These are phyloP conservation scores for Cyclostephanos invisitatus DNA, from an alignment of 108 stramenopile genomes.

Conservation along the genomic window DNA sequence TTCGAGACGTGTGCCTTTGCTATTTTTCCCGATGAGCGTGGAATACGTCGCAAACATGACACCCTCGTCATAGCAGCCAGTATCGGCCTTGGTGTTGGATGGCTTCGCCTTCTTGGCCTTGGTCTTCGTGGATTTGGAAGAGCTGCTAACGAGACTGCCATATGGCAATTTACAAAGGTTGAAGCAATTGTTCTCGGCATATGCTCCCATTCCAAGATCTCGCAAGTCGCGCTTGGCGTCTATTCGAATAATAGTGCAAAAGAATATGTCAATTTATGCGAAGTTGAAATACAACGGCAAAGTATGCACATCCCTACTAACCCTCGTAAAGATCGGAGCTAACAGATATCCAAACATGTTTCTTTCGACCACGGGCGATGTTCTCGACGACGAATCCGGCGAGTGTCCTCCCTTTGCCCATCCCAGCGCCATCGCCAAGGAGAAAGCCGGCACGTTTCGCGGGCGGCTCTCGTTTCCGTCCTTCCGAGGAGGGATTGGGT, in stretches of 20 bases:
- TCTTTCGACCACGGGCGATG: conserved; percentile 44
- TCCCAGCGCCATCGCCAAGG: conserved; percentile 82
- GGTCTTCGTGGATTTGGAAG: conserved; percentile 16
- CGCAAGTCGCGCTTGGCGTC: conserved; percentile 58
- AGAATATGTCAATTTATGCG: not conserved
- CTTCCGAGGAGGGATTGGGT: conserved; percentile 34
- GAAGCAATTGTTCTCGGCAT: conserved; percentile 42
- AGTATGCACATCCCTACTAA: conserved; percentile 6
- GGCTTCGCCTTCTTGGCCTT: conserved; percentile 27
- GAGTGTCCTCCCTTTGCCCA: conserved; percentile 70
- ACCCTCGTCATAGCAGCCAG: conserved; percentile 42
- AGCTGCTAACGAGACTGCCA: conserved; percentile 24
- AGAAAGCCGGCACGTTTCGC: conserved; percentile 48
- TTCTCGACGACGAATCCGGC: conserved; percentile 62
- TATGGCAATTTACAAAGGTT: conserved; percentile 49
- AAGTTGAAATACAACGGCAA: not conserved
- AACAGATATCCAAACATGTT: conserved; percentile 56
- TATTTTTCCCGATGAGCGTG: conserved; percentile 41
- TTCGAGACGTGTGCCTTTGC: conserved; percentile 44
- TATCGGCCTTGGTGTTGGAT: conserved; percentile 21
- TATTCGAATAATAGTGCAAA: not conserved
- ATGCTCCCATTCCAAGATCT: conserved; percentile 37
- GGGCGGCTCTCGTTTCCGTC: conserved; percentile 40
- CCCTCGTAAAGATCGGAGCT: conserved; percentile 53
- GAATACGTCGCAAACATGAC: conserved; percentile 60